Percentiles rank a stretch among this genome's conserved stretches.
phyloP scores from a whole-genome alignment of 768 basidiomycete genomes.

The Scleroderma bovista region DNA sequence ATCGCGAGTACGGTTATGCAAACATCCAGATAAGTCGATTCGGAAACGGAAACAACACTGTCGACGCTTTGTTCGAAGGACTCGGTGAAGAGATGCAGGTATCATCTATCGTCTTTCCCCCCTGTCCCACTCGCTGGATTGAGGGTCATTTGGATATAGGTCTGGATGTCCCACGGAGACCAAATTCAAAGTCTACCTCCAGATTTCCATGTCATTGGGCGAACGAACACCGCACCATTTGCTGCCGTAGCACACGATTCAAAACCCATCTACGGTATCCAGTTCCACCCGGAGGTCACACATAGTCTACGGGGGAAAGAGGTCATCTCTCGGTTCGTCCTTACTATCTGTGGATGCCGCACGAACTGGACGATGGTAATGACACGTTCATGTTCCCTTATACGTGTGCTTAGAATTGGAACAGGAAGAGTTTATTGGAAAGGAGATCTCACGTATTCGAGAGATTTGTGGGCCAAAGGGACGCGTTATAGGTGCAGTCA shows the following conservation, averaged over 20 bases:
- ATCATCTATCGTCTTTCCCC: conserved; percentile 9
- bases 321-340: conserved; percentile 80
- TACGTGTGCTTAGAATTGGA: background rate
- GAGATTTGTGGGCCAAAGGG: conserved; percentile 92
- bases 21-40: conserved; percentile 67
- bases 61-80: conserved; percentile 79
- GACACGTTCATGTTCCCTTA: conserved; percentile 3
- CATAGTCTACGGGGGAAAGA: conserved; percentile 88
- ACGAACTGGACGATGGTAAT: conserved; percentile 91
- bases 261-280: conserved; percentile 91
- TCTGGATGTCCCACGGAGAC: conserved; percentile 99
- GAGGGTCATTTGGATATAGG: conserved; percentile 42
- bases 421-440: conserved; percentile 95
- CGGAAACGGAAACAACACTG: conserved; percentile 39
- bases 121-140: background rate
- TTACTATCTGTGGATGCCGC: conserved; percentile 77
- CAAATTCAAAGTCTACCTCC: conserved; percentile 78
- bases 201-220: conserved; percentile 83
- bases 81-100: conserved; percentile 91
- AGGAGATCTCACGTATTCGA: conserved; percentile 90
- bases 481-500: conserved; percentile 96
- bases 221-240: conserved; percentile 81
- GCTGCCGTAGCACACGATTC: conserved; percentile 90
- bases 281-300: conserved; percentile 98
- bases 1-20: conserved; percentile 94